A percentile compares a stretch with the other conserved stretches of the same genome.
phyloP scores from a whole-genome alignment of 306 rosid species.

The Vigna hirtella region DNA sequence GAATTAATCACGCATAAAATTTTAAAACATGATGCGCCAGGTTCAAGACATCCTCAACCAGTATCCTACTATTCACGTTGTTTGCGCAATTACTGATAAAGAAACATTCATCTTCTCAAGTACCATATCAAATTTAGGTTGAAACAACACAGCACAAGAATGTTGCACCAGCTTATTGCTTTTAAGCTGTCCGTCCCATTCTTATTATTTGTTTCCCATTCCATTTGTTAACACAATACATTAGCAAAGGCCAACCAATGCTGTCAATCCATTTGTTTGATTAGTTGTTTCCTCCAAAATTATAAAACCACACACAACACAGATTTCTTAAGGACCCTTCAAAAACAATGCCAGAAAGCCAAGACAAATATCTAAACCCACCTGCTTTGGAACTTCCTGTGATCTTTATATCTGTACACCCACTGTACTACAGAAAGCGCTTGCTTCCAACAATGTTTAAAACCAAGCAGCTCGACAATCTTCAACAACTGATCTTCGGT shows the following conservation, averaged over 20 bases:
- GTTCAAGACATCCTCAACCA: slow-evolving; percentile 23
- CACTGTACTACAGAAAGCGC: slow-evolving; percentile 84
- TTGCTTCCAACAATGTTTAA: slow-evolving; percentile 77
- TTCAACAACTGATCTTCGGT: slow-evolving; percentile 77
- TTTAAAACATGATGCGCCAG: slow-evolving; percentile 9
- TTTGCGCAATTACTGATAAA: slow-evolving; percentile 1
- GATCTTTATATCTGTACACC: slow-evolving; percentile 67
- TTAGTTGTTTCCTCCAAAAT: slow-evolving; percentile 12
- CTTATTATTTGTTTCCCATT: not conserved
- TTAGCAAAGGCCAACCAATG: slow-evolving; percentile 12
- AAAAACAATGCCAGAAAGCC: slow-evolving; percentile 4
- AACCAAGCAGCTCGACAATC: slow-evolving; percentile 71
- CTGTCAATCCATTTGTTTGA: slow-evolving; percentile 19
- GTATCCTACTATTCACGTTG: slow-evolving; percentile 3
- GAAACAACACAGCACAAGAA: slow-evolving; percentile 23
- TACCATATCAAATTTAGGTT: slow-evolving; percentile 13
- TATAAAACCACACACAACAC: slow-evolving; percentile 16
- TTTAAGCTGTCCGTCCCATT: not conserved
- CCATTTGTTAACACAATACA: slow-evolving; percentile 26
- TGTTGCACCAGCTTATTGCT: not conserved
- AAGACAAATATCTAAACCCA: slow-evolving; percentile 32
- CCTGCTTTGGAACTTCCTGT: slow-evolving; percentile 78
- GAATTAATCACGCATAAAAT: slow-evolving; percentile 2
- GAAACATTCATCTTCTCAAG: not conserved
- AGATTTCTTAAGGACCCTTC: slow-evolving; percentile 24